Evolutionary conservation across 345 rosid species (phyloP).

Genomic region (Anastatica hierochuntica): DNA sequence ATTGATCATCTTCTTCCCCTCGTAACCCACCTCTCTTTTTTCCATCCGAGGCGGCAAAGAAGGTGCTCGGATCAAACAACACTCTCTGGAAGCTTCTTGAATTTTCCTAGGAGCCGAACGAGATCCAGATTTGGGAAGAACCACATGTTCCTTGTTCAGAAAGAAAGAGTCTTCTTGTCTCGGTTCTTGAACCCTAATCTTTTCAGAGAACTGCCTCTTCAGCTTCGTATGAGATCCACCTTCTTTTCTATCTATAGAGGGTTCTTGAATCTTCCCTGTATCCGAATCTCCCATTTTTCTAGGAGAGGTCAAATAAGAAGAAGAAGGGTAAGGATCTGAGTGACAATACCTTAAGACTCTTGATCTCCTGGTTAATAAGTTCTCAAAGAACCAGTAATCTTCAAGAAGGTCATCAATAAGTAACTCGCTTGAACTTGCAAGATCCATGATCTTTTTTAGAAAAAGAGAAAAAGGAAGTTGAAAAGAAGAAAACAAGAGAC

Average conservation of each 20-base stretch:
- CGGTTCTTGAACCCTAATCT: constrained; percentile 19
- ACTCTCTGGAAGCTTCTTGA: constrained; percentile 13
- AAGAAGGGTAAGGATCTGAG: constrained; percentile 55
- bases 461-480: no score
- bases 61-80: constrained; percentile 24
- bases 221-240: constrained; percentile 8
- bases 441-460: constrained; percentile 24
- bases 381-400: constrained; percentile 61
- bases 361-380: constrained; percentile 29
- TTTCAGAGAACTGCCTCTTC: constrained; percentile 9
- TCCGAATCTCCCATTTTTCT: constrained; percentile 11
- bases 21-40: constrained; percentile 12
- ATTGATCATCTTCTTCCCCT: constrained; percentile 22
- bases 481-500: neutral
- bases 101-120: constrained; percentile 21
- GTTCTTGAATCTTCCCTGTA: neutral
- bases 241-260: constrained; percentile 10
- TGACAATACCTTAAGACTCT: constrained; percentile 38
- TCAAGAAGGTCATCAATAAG: constrained; percentile 49
- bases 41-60: constrained; percentile 27
- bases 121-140: constrained; percentile 1
- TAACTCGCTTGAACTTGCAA: constrained; percentile 23
- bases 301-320: constrained; percentile 21
- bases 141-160: constrained; percentile 6
- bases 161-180: constrained; percentile 6